Base-by-base conservation (phyloP, 2,329 filamentous ascomycete species). In the Xenoacremonium recifei region DNA sequence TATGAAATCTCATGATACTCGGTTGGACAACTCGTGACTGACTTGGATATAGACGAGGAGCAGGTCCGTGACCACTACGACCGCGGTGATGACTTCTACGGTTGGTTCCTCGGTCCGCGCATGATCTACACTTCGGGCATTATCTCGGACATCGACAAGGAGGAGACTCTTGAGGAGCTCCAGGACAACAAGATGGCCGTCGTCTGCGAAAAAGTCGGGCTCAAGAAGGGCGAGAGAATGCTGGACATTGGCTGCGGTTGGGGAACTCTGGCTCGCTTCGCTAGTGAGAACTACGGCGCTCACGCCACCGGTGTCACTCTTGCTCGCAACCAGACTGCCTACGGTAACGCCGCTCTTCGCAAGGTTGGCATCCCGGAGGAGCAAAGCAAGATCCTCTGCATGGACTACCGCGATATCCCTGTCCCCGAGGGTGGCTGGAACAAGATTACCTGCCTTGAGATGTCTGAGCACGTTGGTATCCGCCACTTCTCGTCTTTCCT, bases 51-150 rank as follows among this genome's bases (percentile, higher is more conserved):
- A 64, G 64, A 97, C 58, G 91, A 96, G 79, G 92, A 97, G 70
- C 93, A 97, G 73, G 91, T 97, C 43, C 89, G 91, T 64, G 89
- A 91, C 68, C 90, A 96, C 75, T 99, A 99, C 70, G 93, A 97
- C 77, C 85, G 90, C 53, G 93, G 93, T 63, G 90, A 99, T 66
- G 93, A 97, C 71, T 96, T 96, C 73, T 99, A 99, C 76, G 86
- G 82, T 66, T 99, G 91, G 90, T 97, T 97, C 79, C 81, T 97
- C 50, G 93, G 93, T 48, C 92, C 92, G 45, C 91, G 92, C 63
- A 99, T 97, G 93, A 89, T 97, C 70, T 97, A 97, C 76, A 99
- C 93, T 38, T 95, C 89, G 37, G 93, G 93, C 59, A 76, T 99
- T 60, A 95, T 99, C 64, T 86, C 87, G 48, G 90, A 97, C 67